Conservation (phyloP, 1,284 basidiomycete genomes). For the Rhodotorula sp. region DNA sequence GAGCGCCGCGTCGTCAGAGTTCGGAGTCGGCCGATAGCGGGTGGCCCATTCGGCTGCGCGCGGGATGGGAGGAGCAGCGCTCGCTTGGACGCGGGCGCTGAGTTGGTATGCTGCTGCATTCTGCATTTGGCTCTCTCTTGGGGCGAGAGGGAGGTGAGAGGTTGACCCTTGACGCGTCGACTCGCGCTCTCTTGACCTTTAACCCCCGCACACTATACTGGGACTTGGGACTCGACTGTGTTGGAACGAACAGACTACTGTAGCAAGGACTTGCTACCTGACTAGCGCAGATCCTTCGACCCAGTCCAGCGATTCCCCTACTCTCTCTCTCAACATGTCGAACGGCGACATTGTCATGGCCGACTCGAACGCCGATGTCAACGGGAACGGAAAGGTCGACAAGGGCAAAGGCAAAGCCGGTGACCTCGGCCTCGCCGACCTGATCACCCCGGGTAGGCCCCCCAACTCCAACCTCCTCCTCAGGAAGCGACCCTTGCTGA, state of each 20-base stretch:
- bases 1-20: constrained; percentile 52
- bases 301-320: too few species aligned
- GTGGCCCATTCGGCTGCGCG: constrained; percentile 65
- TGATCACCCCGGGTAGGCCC: constrained; percentile 5
- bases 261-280: too few species aligned
- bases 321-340: constrained; percentile 1
- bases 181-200: too few species aligned
- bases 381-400: constrained; percentile 8
- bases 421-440: constrained; percentile 18
- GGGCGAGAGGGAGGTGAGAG: too few species aligned
- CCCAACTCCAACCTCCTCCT: neutral
- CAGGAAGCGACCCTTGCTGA: neutral
- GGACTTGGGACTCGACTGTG: too few species aligned
- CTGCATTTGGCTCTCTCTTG: too few species aligned
- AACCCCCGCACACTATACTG: too few species aligned
- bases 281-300: too few species aligned
- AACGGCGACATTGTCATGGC: constrained; percentile 12
- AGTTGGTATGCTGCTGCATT: neutral
- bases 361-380: constrained; percentile 11
- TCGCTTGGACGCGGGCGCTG: constrained; percentile 9
- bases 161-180: too few species aligned
- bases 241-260: too few species aligned
- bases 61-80: constrained; percentile 54
- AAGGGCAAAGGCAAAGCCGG: constrained; percentile 30
- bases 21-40: constrained; percentile 50